Conservation (phyloP, 2,329 filamentous ascomycete genomes). For the Gremmenia infestans region DNA sequence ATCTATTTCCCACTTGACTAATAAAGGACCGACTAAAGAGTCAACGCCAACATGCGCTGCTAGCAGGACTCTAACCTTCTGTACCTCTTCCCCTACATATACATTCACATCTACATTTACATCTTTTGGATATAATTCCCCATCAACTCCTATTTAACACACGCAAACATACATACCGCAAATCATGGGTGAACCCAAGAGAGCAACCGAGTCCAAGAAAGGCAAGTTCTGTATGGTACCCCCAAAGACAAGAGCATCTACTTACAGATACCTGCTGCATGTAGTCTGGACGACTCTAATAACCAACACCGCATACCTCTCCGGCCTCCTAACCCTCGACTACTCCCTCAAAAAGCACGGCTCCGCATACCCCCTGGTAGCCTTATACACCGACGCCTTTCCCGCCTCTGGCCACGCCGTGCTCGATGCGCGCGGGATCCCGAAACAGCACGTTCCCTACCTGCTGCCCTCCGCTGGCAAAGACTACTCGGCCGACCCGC, state of each 20-base stretch:
- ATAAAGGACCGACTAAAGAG: too few relatives aligned
- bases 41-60: not conserved
- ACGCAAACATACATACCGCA: not conserved
- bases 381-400: slow-evolving; percentile 76
- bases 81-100: too few relatives aligned
- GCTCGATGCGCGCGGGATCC: slow-evolving; percentile 64
- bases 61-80: not conserved
- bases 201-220: slow-evolving; percentile 28
- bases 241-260: not conserved
- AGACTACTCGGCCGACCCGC: slow-evolving; percentile 70
- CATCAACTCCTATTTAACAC: not conserved
- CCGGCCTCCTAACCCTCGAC: slow-evolving; percentile 76
- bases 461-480: slow-evolving; percentile 61
- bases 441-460: slow-evolving; percentile 65
- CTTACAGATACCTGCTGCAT: slow-evolving; percentile 2
- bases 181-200: slow-evolving; percentile 19
- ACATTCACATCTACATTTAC: not conserved
- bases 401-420: slow-evolving; percentile 63
- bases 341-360: slow-evolving; percentile 63
- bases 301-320: slow-evolving; percentile 77
- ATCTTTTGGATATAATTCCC: not conserved
- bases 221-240: slow-evolving; percentile 13
- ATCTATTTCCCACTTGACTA: not conserved
- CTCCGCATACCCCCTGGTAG: slow-evolving; percentile 73
- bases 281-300: slow-evolving; percentile 84